These are phyloP conservation scores for Dothistroma septosporum DNA, from an alignment of 2,329 filamentous ascomycete species.

Conservation along the genomic window DNA sequence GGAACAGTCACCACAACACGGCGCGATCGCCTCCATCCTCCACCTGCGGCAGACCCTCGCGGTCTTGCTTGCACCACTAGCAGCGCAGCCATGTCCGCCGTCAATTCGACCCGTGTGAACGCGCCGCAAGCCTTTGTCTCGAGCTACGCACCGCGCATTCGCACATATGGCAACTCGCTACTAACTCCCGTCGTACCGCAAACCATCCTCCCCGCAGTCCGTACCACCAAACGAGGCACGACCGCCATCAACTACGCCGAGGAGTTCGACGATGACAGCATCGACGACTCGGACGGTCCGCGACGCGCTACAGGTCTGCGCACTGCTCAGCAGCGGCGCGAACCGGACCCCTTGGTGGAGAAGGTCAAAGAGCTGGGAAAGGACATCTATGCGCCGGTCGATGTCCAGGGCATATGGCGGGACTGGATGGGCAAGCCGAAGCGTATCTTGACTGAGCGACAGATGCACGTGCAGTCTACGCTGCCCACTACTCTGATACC, in stretches of 20 bases:
- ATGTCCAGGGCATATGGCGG: constrained; percentile 85
- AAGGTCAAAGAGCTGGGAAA: constrained; percentile 72
- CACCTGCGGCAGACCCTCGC: constrained; percentile 11
- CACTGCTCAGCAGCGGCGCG: constrained; percentile 63
- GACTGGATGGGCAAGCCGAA: constrained; percentile 85
- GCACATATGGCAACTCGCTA: constrained; percentile 86
- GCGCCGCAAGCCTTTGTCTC: constrained; percentile 84
- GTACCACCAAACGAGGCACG: constrained; percentile 95
- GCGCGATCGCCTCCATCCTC: background rate
- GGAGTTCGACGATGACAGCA: constrained; percentile 84
- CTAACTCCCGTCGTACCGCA: constrained; percentile 77
- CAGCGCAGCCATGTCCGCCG: constrained; percentile 18
- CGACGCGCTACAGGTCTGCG: constrained; percentile 71
- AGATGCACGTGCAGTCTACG: constrained; percentile 62
- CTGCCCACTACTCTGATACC: constrained; percentile 88
- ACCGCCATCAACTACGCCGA: constrained; percentile 97
- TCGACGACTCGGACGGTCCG: constrained; percentile 68
- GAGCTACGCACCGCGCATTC: constrained; percentile 84
- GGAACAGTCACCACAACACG: background rate
- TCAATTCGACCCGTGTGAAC: constrained; percentile 39
- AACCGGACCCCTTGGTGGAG: constrained; percentile 61
- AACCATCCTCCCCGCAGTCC: constrained; percentile 62
- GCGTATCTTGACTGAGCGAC: constrained; percentile 52
- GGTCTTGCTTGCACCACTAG: constrained; percentile 11
- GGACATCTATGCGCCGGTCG: constrained; percentile 71